phyloP scores from a whole-genome alignment of 2,329 filamentous ascomycete genomes.

The Fusarium torulosum region DNA sequence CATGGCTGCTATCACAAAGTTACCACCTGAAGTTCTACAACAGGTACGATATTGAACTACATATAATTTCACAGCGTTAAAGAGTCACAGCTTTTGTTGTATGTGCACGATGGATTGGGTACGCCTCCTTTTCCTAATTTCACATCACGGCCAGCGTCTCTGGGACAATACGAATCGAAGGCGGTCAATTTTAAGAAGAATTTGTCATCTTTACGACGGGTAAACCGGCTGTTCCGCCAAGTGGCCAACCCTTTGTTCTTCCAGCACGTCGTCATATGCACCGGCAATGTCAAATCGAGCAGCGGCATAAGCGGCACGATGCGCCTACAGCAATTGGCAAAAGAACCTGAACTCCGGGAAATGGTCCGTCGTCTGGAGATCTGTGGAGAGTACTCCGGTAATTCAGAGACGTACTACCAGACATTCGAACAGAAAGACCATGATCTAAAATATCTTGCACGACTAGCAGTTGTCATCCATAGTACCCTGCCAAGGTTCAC shows the following conservation, averaged over 20 bases:
- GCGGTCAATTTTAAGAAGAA: not conserved
- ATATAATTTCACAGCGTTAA: rapidly evolving
- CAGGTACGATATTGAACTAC: not conserved
- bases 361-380: slow-evolving; percentile 5
- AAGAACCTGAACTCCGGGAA: not conserved
- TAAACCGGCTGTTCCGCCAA: not conserved
- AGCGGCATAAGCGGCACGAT: not conserved
- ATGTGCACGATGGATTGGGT: slow-evolving; percentile 1
- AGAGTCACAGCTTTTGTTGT: not conserved
- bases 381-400: not conserved
- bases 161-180: not conserved
- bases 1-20: not conserved
- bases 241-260: not conserved
- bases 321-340: not conserved
- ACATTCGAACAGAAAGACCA: not conserved
- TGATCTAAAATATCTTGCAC: not conserved
- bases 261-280: not conserved
- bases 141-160: not conserved
- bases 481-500: not conserved
- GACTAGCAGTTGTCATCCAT: not conserved
- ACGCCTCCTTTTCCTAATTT: too few species aligned
- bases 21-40: not conserved
- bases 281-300: not conserved
- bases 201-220: not conserved
- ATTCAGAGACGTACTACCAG: not conserved